Evolutionary conservation across 1,284 basidiomycete genomes (phyloP), one percentile per base, ranked within the genome.

Genomic region (Vanrija humicola): DNA sequence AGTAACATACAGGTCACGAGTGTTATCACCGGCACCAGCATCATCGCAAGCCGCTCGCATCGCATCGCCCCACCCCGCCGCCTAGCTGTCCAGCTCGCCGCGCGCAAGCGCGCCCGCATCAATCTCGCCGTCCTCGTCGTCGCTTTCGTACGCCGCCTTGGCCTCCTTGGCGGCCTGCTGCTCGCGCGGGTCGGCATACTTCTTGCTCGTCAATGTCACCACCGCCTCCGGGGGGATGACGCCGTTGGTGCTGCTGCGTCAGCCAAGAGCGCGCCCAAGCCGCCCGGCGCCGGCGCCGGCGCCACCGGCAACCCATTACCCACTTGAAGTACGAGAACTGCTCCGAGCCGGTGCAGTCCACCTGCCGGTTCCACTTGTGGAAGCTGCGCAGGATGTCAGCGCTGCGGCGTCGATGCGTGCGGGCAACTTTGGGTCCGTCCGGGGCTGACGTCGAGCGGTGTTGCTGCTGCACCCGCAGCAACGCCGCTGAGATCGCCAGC

Each of bases 51-150:
- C 12, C 34, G n/a, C n/a, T n/a, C n/a, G n/a, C n/a, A n/a, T n/a
- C n/a, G 34, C 34, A 34, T 34, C 34, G 19, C n/a, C 21, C 5
- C 40, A 18, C 40, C 3, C n/a, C 40, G n/a, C n/a, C 39, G 15
- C n/a, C 77, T 72, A 88, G 23, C 85, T 88, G 68, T 91, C 89
- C 68, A 83, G 81, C 62, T 90, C 88, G 42, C 82, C 85, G 47
- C 85, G 75, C 56, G 81, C 79, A 44, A 80, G 78, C 64, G 82
- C 81, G 15, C 81, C 81, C 51, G 81, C 81, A 38, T 86, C 86
- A 2, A 83, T 82, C 38, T 82, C 83, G 38, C 34, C 48, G 23
- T 51, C 58, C 52, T 67, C 54, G 55, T 82, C 83, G 6, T 77
- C 81, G 48, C 77, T 80, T 67, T 40, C 80, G 69, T 29, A 58